Conservation (phyloP, 768 basidiomycete genomes). For the Hypholoma sublateritium region DNA sequence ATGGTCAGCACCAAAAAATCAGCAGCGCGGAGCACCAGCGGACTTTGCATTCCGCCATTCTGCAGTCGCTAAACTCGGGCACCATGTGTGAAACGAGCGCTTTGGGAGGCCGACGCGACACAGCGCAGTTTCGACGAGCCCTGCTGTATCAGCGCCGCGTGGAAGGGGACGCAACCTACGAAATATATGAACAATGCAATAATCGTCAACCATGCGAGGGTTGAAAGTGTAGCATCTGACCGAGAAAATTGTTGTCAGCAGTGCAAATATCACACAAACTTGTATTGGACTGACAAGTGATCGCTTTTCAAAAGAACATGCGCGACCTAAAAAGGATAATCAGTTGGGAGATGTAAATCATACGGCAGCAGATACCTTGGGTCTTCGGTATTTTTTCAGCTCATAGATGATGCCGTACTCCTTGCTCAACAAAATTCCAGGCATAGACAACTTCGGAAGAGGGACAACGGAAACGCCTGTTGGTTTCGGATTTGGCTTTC, state of each 20-base stretch:
- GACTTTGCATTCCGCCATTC: too few relatives aligned
- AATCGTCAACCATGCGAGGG: constrained; percentile 61
- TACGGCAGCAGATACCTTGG: constrained; percentile 48
- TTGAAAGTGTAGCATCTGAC: constrained; percentile 72
- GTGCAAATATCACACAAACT: background rate
- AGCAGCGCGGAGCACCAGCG: too few relatives aligned
- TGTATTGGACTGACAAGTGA: constrained; percentile 47
- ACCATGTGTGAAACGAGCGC: too few relatives aligned
- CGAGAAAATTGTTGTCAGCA: constrained; percentile 5
- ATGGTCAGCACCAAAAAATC: too few relatives aligned
- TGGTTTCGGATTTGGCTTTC: constrained; percentile 74
- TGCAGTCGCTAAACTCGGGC: too few relatives aligned
- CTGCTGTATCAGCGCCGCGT: too few relatives aligned
- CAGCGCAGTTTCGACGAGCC: too few relatives aligned
- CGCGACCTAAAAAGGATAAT: constrained; percentile 38
- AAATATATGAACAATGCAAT: constrained; percentile 68
- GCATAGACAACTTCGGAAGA: constrained; percentile 56
- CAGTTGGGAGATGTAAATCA: background rate
- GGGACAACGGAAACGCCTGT: constrained; percentile 65
- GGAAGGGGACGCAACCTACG: too few relatives aligned
- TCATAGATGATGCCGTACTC: constrained; percentile 79
- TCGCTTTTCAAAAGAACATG: constrained; percentile 73
- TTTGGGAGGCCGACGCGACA: too few relatives aligned
- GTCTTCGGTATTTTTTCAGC: constrained; percentile 63
- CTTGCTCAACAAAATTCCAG: constrained; percentile 71